Evolutionary conservation across 192 early-diverging fungal species (phyloP), one percentile per base, ranked within the genome.

Genomic region (Phlyctochytrium arcticum): DNA sequence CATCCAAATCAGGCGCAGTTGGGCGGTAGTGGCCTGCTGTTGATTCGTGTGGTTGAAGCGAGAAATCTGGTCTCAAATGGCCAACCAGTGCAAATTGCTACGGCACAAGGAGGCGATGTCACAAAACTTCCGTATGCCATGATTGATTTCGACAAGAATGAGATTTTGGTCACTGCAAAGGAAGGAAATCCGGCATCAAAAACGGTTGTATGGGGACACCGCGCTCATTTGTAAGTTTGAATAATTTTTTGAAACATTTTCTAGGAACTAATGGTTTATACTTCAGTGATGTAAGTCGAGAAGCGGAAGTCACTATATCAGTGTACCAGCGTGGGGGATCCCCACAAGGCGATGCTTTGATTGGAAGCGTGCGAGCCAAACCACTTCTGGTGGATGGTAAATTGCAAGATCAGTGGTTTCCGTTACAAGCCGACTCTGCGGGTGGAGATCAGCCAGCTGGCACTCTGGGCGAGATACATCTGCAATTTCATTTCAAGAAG

Each of bases 71-170:
- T 85, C 44, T n/a, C 48, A 19, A 55, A 51, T 23, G 70, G 59
- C 4, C 21, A 35, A 15, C 36, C 73, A 10, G 30, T 57, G 17
- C 62, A 65, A 24, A 67, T 67, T 35, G 46, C 62, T 17, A 24
- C 58, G 5, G 56, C 39, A 15, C 33, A 39, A 0, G 71, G 60
- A 23, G 68, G 55, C 12, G 74, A 71, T 57, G 60, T 59, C 1
- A 57, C 64, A 9, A 36, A 42, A 27, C 56, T 75, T 26, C 94
- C 94, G 9, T 96, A 94, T 68, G 86, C 85, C 5, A 91, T 96
- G 15, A 79, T 96, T 17, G 94, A 94, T 75, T 93, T 95, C 58
- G 94, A 96, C 78, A 93, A 94, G 80, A 94, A 95, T 73, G 92
- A 96, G 70, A 83, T 92, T 27, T 78, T 95, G 57, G 62, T 72